Conservation (phyloP, 768 basidiomycete genomes). For the Boletellus ananas region DNA sequence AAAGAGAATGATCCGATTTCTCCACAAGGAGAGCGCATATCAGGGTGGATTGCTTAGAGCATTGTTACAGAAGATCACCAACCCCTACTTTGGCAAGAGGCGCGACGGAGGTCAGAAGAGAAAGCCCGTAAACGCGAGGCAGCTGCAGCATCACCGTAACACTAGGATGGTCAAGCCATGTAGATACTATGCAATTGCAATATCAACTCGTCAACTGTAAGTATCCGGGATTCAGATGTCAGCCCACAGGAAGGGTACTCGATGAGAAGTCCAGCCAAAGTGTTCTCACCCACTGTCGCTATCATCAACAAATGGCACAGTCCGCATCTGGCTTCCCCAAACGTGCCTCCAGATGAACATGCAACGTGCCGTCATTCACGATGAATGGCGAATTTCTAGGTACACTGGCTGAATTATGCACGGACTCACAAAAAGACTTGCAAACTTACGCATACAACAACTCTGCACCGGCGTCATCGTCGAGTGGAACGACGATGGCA, state of each 20-base stretch:
- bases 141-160: not conserved
- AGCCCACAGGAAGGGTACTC: too few relatives aligned
- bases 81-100: constrained; percentile 16
- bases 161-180: constrained; percentile 1
- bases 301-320: constrained; percentile 42
- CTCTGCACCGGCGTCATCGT: constrained; percentile 39
- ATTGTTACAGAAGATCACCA: constrained; percentile 25
- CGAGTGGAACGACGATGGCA: constrained; percentile 39
- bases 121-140: constrained; percentile 14
- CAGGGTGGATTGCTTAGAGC: constrained; percentile 29
- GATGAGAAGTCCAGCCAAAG: too few relatives aligned
- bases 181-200: constrained; percentile 3
- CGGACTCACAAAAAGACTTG: not conserved
- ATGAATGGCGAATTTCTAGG: constrained; percentile 46
- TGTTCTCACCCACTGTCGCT: too few relatives aligned
- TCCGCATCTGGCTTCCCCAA: constrained; percentile 38
- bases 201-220: not conserved
- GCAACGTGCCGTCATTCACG: constrained; percentile 41
- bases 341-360: constrained; percentile 44
- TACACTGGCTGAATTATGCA: not conserved
- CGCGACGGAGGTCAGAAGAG: constrained; percentile 20
- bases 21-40: constrained; percentile 27
- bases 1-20: constrained; percentile 10
- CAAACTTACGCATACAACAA: constrained; percentile 50
- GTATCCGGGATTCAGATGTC: not conserved